These are phyloP conservation scores for Pythium aphanidermatum DNA, from an alignment of 352 stramenopile genomes.

Conservation along the genomic window DNA sequence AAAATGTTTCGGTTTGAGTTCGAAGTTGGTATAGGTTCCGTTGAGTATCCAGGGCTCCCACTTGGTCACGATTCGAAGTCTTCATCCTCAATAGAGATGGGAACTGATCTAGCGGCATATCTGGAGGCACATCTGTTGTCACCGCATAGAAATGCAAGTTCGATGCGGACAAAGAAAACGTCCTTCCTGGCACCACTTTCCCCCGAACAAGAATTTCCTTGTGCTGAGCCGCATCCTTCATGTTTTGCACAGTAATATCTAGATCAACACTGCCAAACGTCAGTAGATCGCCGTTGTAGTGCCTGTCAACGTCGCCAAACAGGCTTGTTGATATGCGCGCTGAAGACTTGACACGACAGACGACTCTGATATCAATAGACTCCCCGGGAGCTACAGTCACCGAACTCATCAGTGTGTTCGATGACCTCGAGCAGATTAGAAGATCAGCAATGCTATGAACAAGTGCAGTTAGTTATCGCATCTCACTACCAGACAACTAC, in stretches of 20 bases:
- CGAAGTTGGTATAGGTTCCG: constrained; percentile 63
- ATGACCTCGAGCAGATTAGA: constrained; percentile 68
- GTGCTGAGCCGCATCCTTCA: constrained; percentile 51
- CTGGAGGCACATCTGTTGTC: constrained; percentile 42
- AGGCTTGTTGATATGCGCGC: constrained; percentile 49
- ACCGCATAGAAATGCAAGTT: constrained; percentile 76
- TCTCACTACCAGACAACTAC: too few species aligned
- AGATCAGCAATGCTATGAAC: constrained; percentile 61
- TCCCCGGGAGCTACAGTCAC: constrained; percentile 69
- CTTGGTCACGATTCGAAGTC: constrained; percentile 11
- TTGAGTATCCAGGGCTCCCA: constrained; percentile 16
- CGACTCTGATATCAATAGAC: constrained; percentile 77
- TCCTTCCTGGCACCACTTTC: constrained; percentile 71
- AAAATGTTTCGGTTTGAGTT: constrained; percentile 70
- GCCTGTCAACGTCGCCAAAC: constrained; percentile 25
- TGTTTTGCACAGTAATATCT: constrained; percentile 60
- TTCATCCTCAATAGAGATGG: constrained; percentile 41
- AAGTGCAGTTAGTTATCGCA: too few species aligned
- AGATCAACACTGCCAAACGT: constrained; percentile 59
- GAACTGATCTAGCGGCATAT: constrained; percentile 41
- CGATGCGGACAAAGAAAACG: constrained; percentile 73
- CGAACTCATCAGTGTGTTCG: constrained; percentile 67
- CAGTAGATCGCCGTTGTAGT: constrained; percentile 37
- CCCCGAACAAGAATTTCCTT: constrained; percentile 70
- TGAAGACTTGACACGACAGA: constrained; percentile 64